Percentiles rank a stretch among this genome's conserved stretches.
These are phyloP conservation scores for Mycena chlorophos DNA, from an alignment of 768 basidiomycete species.

Conservation along the genomic window DNA sequence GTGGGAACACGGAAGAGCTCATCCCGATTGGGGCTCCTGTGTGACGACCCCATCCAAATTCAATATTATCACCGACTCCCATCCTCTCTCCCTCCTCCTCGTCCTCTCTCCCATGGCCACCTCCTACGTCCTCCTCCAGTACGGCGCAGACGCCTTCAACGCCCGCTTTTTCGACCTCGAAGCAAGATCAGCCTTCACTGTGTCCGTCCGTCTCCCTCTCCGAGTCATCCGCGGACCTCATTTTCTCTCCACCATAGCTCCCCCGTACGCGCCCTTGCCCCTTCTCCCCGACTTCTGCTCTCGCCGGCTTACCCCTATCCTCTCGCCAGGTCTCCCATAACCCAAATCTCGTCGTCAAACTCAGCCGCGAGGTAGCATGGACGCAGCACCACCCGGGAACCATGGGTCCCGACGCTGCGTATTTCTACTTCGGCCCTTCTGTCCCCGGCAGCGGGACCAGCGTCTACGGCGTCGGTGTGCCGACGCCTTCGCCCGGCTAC, in stretches of 20 bases:
- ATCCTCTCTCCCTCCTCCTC: background rate
- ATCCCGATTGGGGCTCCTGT: background rate
- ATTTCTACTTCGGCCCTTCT: conserved; percentile 63
- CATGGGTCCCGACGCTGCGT: conserved; percentile 80
- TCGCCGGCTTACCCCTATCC: background rate
- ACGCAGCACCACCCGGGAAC: conserved; percentile 64
- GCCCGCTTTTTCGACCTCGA: conserved; percentile 65
- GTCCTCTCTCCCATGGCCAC: no score
- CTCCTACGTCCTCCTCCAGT: conserved; percentile 24
- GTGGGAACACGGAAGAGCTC: background rate
- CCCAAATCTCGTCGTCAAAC: conserved; percentile 63
- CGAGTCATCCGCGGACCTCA: background rate
- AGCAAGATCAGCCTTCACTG: conserved; percentile 61
- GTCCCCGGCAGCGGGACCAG: conserved; percentile 1
- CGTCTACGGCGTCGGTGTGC: conserved; percentile 27
- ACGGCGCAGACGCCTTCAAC: conserved; percentile 61
- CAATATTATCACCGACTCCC: background rate
- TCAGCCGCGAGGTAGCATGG: conserved; percentile 68
- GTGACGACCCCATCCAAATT: background rate
- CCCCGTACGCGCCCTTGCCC: conserved; percentile 15
- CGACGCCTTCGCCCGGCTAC: conserved; percentile 58
- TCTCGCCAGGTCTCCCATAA: conserved; percentile 48
- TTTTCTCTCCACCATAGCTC: conserved; percentile 12
- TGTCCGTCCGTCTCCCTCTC: conserved; percentile 46
- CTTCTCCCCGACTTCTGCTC: background rate